Evolutionary conservation across 108 stramenopile genomes (phyloP).

Genomic region (Nannochloropsis salina): DNA sequence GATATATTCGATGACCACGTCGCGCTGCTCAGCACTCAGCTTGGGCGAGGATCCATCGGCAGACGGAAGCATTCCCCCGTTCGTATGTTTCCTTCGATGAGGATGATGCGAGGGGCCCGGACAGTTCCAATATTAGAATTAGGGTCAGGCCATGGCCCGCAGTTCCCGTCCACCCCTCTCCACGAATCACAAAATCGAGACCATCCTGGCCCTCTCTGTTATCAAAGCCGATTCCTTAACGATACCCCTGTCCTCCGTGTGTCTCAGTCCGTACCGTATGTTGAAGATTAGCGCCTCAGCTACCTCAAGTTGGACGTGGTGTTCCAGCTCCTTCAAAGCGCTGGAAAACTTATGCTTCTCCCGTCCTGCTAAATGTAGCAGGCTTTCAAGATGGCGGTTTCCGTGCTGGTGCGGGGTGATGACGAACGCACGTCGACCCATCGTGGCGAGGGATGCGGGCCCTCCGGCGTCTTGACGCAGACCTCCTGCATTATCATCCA

Average conservation of each 20-base stretch:
- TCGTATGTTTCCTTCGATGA: not conserved
- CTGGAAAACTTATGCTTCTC: not conserved
- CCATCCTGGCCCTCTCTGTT: too few relatives aligned
- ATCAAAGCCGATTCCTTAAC: too few relatives aligned
- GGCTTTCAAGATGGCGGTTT: not conserved
- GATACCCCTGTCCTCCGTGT: too few relatives aligned
- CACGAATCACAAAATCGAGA: too few relatives aligned
- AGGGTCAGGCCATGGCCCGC: too few relatives aligned
- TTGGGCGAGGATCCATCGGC: not conserved
- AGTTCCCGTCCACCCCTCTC: too few relatives aligned
- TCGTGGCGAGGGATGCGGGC: not conserved
- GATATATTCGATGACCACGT: not conserved
- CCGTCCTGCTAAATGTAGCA: not conserved
- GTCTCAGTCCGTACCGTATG: not conserved
- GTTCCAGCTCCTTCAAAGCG: not conserved
- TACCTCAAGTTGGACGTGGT: not conserved
- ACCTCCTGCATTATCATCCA: not conserved
- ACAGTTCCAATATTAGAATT: too few relatives aligned
- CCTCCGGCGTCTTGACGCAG: not conserved
- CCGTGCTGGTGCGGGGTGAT: not conserved
- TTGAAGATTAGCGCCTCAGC: conserved; percentile 17
- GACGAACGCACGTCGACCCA: not conserved
- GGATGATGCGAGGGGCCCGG: not conserved
- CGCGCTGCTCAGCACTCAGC: not conserved
- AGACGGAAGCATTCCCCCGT: conserved; percentile 6